These are phyloP conservation scores for Chaetomium sp. DNA, from an alignment of 2,329 filamentous ascomycete genomes.

Conservation along the genomic window DNA sequence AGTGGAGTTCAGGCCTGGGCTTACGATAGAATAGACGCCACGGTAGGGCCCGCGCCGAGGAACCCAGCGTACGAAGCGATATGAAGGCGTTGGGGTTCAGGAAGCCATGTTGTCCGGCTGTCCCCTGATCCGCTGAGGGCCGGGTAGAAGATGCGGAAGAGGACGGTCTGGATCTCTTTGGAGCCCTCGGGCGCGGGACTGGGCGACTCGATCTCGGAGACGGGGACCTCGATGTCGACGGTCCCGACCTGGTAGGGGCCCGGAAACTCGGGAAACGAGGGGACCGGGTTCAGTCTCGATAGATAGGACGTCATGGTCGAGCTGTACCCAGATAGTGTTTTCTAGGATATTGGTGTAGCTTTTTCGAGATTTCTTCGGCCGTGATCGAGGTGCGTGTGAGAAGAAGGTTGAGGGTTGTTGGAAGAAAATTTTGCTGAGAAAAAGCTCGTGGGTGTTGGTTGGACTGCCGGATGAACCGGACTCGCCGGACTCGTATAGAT, in stretches of 20 bases:
- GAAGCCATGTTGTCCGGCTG: slow-evolving; percentile 68
- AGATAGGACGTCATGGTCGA: slow-evolving; percentile 41
- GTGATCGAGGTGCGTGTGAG: too few relatives aligned
- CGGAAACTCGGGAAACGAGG: slow-evolving; percentile 66
- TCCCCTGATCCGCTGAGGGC: slow-evolving; percentile 47
- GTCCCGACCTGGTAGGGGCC: slow-evolving; percentile 75
- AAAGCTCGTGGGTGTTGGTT: too few relatives aligned
- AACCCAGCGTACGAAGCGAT: slow-evolving; percentile 72
- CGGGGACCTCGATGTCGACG: slow-evolving; percentile 72
- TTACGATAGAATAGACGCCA: slow-evolving; percentile 56
- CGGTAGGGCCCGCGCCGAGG: slow-evolving; percentile 54
- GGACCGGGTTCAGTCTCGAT: slow-evolving; percentile 59
- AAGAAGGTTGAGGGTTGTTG: background rate
- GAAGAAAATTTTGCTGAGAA: too few relatives aligned
- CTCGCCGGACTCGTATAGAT: too few relatives aligned
- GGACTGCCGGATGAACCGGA: too few relatives aligned
- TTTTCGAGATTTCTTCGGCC: too few relatives aligned
- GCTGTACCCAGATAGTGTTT: too few relatives aligned
- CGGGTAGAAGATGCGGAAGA: slow-evolving; percentile 79
- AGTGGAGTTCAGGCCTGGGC: slow-evolving; percentile 31
- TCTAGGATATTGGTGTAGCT: too few relatives aligned
- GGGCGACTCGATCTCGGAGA: slow-evolving; percentile 51
- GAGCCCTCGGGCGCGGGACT: slow-evolving; percentile 48
- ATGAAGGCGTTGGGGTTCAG: slow-evolving; percentile 66
- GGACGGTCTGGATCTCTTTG: slow-evolving; percentile 60